phyloP scores from a whole-genome alignment of 768 basidiomycete genomes.

The Naganishia friedmannii region DNA sequence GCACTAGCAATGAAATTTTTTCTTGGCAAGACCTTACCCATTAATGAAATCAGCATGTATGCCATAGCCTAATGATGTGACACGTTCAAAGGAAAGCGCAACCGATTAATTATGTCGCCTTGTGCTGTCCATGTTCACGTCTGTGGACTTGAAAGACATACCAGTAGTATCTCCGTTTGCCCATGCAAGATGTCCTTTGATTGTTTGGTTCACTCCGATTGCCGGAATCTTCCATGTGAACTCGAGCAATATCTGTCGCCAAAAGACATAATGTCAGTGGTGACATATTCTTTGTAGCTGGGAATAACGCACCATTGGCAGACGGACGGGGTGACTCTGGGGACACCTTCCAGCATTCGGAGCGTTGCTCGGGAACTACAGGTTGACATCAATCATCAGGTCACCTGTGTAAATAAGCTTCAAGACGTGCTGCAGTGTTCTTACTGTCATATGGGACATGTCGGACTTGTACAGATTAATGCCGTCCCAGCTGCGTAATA shows the following conservation, averaged over 20 bases:
- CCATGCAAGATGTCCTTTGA: slow-evolving; percentile 43
- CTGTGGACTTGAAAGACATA: not conserved
- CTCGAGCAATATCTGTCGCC: slow-evolving; percentile 43
- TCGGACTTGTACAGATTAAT: slow-evolving; percentile 43
- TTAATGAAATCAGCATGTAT: slow-evolving; percentile 52
- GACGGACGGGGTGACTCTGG: slow-evolving; percentile 42
- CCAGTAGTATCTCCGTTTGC: slow-evolving; percentile 66
- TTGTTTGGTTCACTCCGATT: slow-evolving; percentile 21
- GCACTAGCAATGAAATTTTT: not conserved
- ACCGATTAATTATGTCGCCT: too few relatives aligned
- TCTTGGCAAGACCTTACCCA: not conserved
- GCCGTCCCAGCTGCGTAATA: slow-evolving; percentile 47
- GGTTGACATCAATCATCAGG: not conserved
- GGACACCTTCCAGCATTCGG: slow-evolving; percentile 36
- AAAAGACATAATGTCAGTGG: slow-evolving; percentile 36
- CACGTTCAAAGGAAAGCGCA: not conserved
- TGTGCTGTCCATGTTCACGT: not conserved
- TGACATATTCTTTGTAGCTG: not conserved
- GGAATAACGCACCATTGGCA: slow-evolving; percentile 33
- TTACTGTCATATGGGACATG: slow-evolving; percentile 37
- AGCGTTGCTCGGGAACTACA: slow-evolving; percentile 5
- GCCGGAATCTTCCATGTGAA: slow-evolving; percentile 36
- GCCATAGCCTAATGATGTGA: slow-evolving; percentile 56
- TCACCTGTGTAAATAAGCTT: not conserved
- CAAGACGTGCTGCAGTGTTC: not conserved